Percentiles rank a stretch among this genome's conserved stretches.
Evolutionary conservation across 73 alveolate species (phyloP).

Genomic region (Paramecium primaurelia): DNA sequence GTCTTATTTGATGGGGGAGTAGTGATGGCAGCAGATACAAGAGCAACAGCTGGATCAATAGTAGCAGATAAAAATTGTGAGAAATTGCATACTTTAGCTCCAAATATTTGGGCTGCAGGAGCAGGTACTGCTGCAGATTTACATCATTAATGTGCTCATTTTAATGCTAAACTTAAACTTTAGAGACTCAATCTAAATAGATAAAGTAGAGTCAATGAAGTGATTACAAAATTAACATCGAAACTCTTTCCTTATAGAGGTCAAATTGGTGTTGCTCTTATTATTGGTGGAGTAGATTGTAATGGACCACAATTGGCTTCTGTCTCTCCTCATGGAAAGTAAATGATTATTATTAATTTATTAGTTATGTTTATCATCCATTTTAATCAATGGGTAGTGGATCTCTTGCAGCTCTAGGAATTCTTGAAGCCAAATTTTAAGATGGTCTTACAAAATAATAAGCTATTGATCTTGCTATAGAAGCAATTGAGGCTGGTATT

Average conservation of each 20-base stretch:
- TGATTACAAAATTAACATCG: conserved; percentile 83
- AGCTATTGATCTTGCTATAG: conserved; percentile 78
- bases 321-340: conserved; percentile 93
- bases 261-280: conserved; percentile 95
- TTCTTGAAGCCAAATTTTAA: conserved; percentile 92
- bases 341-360: not conserved
- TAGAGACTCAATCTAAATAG: conserved; percentile 92
- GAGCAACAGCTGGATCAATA: conserved; percentile 98
- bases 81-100: conserved; percentile 96
- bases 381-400: conserved; percentile 98
- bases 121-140: conserved; percentile 99
- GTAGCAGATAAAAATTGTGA: conserved; percentile 97
- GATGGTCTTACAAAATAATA: conserved; percentile 89
- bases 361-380: conserved; percentile 85
- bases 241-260: conserved; percentile 90
- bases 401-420: conserved; percentile 96
- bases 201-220: conserved; percentile 92
- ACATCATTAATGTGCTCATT: conserved; percentile 80
- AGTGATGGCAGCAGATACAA: conserved; percentile 98
- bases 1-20: conserved; percentile 92
- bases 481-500: conserved; percentile 96
- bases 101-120: conserved; percentile 97
- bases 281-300: conserved; percentile 97
- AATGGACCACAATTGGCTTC: conserved; percentile 88
- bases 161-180: conserved; percentile 74